These are phyloP conservation scores for Arctostaphylos glauca DNA, from an alignment of 148 eudicot species.

Conservation along the genomic window DNA sequence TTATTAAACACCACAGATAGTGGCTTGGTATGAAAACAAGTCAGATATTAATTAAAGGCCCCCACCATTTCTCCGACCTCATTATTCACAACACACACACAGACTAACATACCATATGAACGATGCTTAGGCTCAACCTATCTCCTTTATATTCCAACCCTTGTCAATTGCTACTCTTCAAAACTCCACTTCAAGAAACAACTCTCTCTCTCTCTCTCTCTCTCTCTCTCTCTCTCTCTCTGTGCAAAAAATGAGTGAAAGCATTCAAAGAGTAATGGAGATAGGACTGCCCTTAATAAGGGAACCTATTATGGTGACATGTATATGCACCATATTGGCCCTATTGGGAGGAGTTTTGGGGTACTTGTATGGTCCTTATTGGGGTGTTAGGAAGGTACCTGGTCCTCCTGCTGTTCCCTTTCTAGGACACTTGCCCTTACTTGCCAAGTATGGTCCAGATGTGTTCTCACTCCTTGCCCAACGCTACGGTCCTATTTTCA, in stretches of 20 bases:
- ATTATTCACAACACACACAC: too few relatives aligned
- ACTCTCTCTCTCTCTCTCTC: constrained; percentile 9
- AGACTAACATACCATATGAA: too few relatives aligned
- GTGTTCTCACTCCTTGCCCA: constrained; percentile 61
- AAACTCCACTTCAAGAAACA: not conserved
- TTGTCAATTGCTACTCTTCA: not conserved
- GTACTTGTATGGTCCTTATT: constrained; percentile 62
- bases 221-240: constrained; percentile 12
- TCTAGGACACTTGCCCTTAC: constrained; percentile 73
- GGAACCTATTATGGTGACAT: not conserved
- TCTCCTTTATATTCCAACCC: not conserved
- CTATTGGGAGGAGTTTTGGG: constrained; percentile 21
- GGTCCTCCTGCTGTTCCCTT: constrained; percentile 66
- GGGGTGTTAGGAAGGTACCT: constrained; percentile 70
- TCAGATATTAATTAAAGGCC: not conserved
- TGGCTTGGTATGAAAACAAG: not conserved
- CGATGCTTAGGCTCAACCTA: not conserved
- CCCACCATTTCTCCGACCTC: not conserved
- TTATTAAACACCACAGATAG: not conserved
- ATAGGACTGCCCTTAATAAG: constrained; percentile 1
- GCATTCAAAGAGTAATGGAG: constrained; percentile 3
- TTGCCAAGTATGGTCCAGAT: constrained; percentile 73
- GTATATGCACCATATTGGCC: constrained; percentile 16
- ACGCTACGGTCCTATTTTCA: constrained; percentile 72
- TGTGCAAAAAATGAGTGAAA: constrained; percentile 8